Percentiles rank a stretch among this genome's conserved stretches.
Conservation (phyloP, 2,329 filamentous ascomycete genomes). For the Domatiomyces catenatus region DNA sequence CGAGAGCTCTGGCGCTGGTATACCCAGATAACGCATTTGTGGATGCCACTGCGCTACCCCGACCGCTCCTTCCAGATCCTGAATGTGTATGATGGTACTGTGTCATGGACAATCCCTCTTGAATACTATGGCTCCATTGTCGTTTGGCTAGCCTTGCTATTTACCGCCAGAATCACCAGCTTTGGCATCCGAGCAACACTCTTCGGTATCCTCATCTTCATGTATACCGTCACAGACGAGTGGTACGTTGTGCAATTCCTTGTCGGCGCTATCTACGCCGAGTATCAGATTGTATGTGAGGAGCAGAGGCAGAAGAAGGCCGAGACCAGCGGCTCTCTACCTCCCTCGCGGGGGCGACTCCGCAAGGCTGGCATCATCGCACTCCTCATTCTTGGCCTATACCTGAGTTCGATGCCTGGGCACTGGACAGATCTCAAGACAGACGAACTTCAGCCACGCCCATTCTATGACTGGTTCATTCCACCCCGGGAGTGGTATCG, state of each 20-base stretch:
- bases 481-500: neutral
- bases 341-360: neutral
- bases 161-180: neutral
- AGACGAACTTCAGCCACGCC: neutral
- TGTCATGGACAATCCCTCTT: conserved; percentile 29
- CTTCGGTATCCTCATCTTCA: neutral
- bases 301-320: neutral
- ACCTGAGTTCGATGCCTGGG: neutral
- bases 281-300: neutral
- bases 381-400: neutral
- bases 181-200: neutral
- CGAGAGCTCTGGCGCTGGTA: neutral
- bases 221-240: neutral
- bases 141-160: neutral
- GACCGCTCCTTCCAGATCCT: conserved; percentile 10
- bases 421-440: neutral
- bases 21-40: neutral
- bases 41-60: conserved; percentile 15
- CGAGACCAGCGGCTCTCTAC: neutral
- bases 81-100: conserved; percentile 27
- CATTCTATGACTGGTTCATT: neutral
- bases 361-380: neutral
- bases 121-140: conserved; percentile 29
- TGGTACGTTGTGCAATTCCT: neutral
- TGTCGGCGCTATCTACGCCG: neutral